Evolutionary conservation across 805 yeast genomes (phyloP).

Genomic region (Hanseniaspora clermontiae): DNA sequence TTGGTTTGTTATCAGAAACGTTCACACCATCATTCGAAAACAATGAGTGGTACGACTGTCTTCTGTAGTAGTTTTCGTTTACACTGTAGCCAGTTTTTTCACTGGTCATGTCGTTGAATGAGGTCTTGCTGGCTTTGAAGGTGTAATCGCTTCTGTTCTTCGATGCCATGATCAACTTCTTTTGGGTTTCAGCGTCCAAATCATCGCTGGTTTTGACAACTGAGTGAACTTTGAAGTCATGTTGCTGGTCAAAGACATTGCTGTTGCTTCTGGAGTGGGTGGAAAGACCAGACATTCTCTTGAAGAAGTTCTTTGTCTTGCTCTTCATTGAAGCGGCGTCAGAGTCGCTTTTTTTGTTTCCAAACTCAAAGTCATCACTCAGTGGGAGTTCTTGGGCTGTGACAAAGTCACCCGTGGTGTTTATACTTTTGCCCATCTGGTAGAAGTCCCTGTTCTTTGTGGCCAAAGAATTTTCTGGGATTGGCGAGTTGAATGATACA

Average conservation of each 20-base stretch:
- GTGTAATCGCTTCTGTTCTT: not conserved
- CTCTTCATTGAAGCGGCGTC: not conserved
- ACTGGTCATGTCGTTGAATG: not conserved
- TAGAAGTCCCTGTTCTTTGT: conserved; percentile 19
- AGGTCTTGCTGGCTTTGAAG: conserved; percentile 4
- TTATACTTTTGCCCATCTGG: conserved; percentile 21
- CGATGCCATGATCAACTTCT: not conserved
- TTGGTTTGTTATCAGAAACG: not conserved
- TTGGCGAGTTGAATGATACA: conserved; percentile 21
- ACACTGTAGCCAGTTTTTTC: not conserved
- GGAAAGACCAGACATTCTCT: conserved; percentile 10
- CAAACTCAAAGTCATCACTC: not conserved
- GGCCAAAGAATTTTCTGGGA: conserved; percentile 17
- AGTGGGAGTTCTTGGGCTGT: conserved; percentile 25
- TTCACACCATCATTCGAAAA: conserved; percentile 14
- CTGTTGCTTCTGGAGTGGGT: conserved; percentile 2
- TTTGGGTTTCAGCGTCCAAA: not conserved
- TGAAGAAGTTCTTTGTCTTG: conserved; percentile 13
- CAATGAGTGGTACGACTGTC: conserved; percentile 18
- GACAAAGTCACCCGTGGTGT: conserved; percentile 21
- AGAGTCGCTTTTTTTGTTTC: not conserved
- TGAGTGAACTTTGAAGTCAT: conserved; percentile 7
- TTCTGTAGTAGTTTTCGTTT: not conserved
- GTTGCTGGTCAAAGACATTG: not conserved
- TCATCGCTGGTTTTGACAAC: conserved; percentile 1